These are phyloP conservation scores for Geotrichum bryndzae DNA, from an alignment of 1,139 yeast species.

Conservation along the genomic window DNA sequence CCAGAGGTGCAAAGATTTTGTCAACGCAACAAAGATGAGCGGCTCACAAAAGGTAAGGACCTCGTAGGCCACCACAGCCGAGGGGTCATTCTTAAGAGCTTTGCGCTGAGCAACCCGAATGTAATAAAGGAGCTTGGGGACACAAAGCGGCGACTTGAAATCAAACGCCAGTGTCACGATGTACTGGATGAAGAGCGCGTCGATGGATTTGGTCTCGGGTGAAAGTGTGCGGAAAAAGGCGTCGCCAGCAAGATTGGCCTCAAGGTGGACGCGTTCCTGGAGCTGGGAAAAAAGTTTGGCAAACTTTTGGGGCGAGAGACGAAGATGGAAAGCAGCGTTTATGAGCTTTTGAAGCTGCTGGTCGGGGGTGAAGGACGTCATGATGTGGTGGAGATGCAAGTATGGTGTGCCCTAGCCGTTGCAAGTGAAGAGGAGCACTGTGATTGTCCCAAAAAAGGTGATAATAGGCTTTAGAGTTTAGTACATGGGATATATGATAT, in stretches of 20 bases:
- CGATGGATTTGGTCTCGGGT: constrained; percentile 20
- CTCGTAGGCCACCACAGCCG: constrained; percentile 1
- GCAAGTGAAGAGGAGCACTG: too few species aligned
- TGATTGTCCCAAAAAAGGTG: not conserved
- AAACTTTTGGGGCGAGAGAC: constrained; percentile 20
- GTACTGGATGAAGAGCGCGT: constrained; percentile 33
- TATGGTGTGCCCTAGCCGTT: too few species aligned
- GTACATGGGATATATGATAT: not conserved
- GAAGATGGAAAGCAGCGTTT: constrained; percentile 12
- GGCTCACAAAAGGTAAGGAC: constrained; percentile 10
- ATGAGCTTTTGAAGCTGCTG: constrained; percentile 14
- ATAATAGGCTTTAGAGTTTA: not conserved
- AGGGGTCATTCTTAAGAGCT: not conserved
- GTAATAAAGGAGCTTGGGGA: constrained; percentile 22
- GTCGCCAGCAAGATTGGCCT: constrained; percentile 12
- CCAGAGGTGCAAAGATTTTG: constrained; percentile 14
- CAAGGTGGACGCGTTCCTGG: constrained; percentile 27
- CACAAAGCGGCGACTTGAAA: constrained; percentile 26
- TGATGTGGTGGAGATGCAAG: not conserved
- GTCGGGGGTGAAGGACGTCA: constrained; percentile 5
- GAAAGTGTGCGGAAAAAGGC: not conserved
- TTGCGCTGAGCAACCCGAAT: constrained; percentile 6
- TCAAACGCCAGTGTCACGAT: constrained; percentile 30
- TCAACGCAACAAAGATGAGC: constrained; percentile 12
- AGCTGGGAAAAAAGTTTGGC: constrained; percentile 31